Evolutionary conservation across 1,139 yeast genomes (phyloP), one percentile per base, ranked within the genome.

Genomic region (Zygoascus hellenicus): DNA sequence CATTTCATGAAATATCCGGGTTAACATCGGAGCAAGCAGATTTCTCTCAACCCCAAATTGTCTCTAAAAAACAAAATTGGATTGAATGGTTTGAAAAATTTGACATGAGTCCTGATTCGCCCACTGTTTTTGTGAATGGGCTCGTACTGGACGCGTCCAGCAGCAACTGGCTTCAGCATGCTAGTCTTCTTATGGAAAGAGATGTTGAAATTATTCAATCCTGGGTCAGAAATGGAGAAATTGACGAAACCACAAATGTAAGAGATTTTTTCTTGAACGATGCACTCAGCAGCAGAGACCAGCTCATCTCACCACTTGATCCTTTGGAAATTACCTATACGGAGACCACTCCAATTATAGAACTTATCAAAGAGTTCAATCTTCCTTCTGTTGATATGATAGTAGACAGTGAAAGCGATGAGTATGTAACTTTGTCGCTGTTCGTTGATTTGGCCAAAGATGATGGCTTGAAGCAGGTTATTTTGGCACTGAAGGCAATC

Each of bases 71-170:
- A 5, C 58, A 58, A 1, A 51, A 47, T 3, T 60, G 64, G 10
- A 54, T 51, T 13, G 55, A 51, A 1, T 66, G 77, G 56, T 54
- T 68, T n/a, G 46, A 59, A 4, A 61, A 64, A 1, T 68, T 80
- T 47, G 77, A 78, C 31, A 44, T 64, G 11, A 45, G 46, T 3
- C 22, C 48, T 6, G 49, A 47, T 2, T 60, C 65, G 1, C 81
- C 90, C 0, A 66, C 78, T 0, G 68, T 87, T 3, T 74, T 88
- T 46, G 77, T 80, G 37, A 86, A 92, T 63, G 97, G 97, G 38
- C 78, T 82, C 2, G 73, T 86, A 9, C 59, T 67, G 10, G 62
- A 65, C 9, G 59, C 72, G 32, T 51, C 54, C 15, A 65, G 66
- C 32, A 72, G 69, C 16, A 62, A 65, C 38, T 69, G 79, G 70